Base-by-base conservation (phyloP, 2,329 filamentous ascomycete genomes). In the Cladophialophora psammophila region DNA sequence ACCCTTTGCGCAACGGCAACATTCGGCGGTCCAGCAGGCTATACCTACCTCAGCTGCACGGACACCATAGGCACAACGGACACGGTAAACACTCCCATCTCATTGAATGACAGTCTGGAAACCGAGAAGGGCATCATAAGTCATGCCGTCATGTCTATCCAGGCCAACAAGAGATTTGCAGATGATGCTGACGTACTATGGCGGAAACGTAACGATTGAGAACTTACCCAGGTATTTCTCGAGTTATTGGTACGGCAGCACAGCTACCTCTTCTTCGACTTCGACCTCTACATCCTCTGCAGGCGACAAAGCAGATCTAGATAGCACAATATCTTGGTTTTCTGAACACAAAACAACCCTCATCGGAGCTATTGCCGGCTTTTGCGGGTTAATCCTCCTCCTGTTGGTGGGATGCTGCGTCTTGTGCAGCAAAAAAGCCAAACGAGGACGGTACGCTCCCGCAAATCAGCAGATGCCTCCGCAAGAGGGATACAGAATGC, bases 1-100 rank as follows among this genome's bases (percentile, higher is more conserved):
- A 20, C 62, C 5, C 54, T 64, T n/a, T 64, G 62, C 42, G 62
- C 53, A 9, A 64, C 55, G n/a, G 62, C 62, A 15, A 64, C 62
- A 10, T 64, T 64, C 42, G 62, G 53, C 40, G 62, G 62, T 4
- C 62, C 62, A 10, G 53, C 52, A n/a, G 62, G 62, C 15, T 64
- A 64, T 32, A 64, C 53, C 9, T 64, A 64, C 42, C 52, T 58
- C n/a, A 58, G 53, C 42, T 64, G 62, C 42, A 64, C 62, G 7
- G 62, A 64, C 32, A 59, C 42, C 12, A 20, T 32, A n/a, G 62
- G 53, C 6, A 40, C 53, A n/a, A 64, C 62, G 1, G 62, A 64
- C 42, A 64, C 62, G n/a, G 45, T 50, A 12, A 50, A 20, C 7
- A 20, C 3, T n/a, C 8, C 18, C 8, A 9, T 26, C 10, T 50